Conservation (phyloP, 2,329 filamentous ascomycete species). For the Fusarium luffae region DNA sequence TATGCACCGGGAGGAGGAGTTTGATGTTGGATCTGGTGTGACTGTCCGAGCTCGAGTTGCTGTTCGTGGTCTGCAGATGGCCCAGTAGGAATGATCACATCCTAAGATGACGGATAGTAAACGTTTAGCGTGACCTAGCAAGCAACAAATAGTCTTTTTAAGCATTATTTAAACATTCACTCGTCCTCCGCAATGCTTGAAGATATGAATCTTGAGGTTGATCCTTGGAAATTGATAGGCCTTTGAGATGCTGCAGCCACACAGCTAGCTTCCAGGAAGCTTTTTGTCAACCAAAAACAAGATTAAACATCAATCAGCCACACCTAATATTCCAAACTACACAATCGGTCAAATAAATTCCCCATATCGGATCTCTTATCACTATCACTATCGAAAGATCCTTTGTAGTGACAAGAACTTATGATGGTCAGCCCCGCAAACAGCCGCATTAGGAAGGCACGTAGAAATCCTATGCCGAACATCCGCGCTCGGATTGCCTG, state of each 20-base stretch:
- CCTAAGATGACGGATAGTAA: neutral
- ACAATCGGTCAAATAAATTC: neutral
- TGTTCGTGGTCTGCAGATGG: constrained; percentile 33
- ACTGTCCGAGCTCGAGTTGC: constrained; percentile 35
- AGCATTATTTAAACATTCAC: no score
- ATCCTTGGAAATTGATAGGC: no score
- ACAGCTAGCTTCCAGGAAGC: no score
- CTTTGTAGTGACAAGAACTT: neutral
- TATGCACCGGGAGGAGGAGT: constrained; percentile 31
- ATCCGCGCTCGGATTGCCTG: constrained; percentile 19
- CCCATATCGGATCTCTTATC: neutral
- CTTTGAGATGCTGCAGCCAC: no score
- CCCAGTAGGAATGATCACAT: constrained; percentile 8
- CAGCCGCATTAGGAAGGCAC: constrained; percentile 31
- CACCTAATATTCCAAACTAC: neutral
- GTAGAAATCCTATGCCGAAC: constrained; percentile 26
- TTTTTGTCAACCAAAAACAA: no score
- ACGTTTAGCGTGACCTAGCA: no score
- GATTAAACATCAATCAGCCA: neutral
- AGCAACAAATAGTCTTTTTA: no score
- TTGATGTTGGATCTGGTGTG: constrained; percentile 39
- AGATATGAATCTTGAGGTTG: neutral
- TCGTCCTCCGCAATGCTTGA: no score
- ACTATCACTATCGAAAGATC: neutral
- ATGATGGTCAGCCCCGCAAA: constrained; percentile 18